These are phyloP conservation scores for Yamadazyma membranifaciens DNA, from an alignment of 1,139 yeast species.

Conservation along the genomic window DNA sequence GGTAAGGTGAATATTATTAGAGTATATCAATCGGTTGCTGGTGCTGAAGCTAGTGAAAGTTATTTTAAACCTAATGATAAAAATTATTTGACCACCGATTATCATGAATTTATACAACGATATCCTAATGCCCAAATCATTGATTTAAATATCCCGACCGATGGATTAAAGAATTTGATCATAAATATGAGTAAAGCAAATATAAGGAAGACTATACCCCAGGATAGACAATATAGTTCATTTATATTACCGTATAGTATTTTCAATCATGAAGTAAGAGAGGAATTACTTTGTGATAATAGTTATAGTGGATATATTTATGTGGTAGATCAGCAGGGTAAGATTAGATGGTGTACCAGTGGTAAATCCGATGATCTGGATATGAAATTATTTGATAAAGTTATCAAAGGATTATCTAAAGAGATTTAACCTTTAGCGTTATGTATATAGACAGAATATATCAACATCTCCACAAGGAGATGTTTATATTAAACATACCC, in stretches of 20 bases:
- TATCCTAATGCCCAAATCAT: slow-evolving; percentile 64
- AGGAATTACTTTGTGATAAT: slow-evolving; percentile 66
- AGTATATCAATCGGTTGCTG: slow-evolving; percentile 67
- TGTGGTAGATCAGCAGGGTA: slow-evolving; percentile 68
- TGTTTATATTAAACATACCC: too few species aligned
- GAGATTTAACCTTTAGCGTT: slow-evolving; percentile 21
- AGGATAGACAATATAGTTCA: slow-evolving; percentile 55
- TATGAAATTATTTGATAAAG: slow-evolving; percentile 60
- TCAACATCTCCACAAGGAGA: neutral
- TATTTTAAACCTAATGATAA: slow-evolving; percentile 47
- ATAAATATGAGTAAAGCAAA: slow-evolving; percentile 53
- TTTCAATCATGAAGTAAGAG: slow-evolving; percentile 58
- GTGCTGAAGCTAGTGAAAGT: slow-evolving; percentile 64
- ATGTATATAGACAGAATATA: slow-evolving; percentile 3
- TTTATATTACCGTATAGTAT: slow-evolving; percentile 63
- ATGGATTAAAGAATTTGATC: slow-evolving; percentile 61
- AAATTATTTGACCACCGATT: slow-evolving; percentile 35
- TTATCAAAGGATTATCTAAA: slow-evolving; percentile 52
- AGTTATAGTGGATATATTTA: slow-evolving; percentile 82
- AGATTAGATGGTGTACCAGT: slow-evolving; percentile 89
- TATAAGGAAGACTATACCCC: slow-evolving; percentile 42
- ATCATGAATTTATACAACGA: slow-evolving; percentile 26
- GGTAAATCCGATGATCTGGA: slow-evolving; percentile 75
- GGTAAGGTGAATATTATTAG: slow-evolving; percentile 65
- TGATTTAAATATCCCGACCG: slow-evolving; percentile 74